These are phyloP conservation scores for Theileria luwenshuni DNA, from an alignment of 169 alveolate genomes.

Conservation along the genomic window DNA sequence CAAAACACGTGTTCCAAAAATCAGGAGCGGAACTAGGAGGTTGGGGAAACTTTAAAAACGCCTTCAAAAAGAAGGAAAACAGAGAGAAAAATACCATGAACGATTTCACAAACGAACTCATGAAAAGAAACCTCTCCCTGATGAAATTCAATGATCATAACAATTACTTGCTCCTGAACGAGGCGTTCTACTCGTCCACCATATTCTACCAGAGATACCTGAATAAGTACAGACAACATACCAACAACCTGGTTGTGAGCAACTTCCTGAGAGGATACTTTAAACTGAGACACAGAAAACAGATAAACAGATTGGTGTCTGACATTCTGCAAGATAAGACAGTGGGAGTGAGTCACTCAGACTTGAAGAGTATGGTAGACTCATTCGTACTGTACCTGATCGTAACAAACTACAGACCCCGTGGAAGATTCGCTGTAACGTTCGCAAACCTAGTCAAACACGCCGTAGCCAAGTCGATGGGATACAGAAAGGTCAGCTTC, in stretches of 20 bases:
- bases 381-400: conserved; percentile 12
- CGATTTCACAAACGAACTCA: conserved; percentile 9
- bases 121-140: not conserved
- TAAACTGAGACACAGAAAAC: not conserved
- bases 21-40: not conserved
- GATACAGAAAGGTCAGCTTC: conserved; percentile 16
- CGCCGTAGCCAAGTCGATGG: conserved; percentile 6
- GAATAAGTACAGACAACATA: not conserved
- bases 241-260: not conserved
- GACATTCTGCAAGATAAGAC: conserved; percentile 9
- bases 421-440: not conserved
- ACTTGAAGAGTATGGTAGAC: conserved; percentile 23
- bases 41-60: conserved; percentile 6
- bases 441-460: conserved; percentile 9
- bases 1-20: not conserved
- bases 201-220: conserved; percentile 10
- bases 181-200: conserved; percentile 14
- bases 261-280: conserved; percentile 8
- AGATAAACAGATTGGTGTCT: not conserved
- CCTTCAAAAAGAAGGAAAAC: not conserved
- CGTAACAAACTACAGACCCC: conserved; percentile 2
- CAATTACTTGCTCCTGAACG: not conserved
- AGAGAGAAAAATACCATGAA: not conserved
- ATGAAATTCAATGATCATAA: not conserved
- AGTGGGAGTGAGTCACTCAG: not conserved